These are phyloP conservation scores for Cyclotella choctawhatcheeana DNA, from an alignment of 108 stramenopile genomes.

Conservation along the genomic window DNA sequence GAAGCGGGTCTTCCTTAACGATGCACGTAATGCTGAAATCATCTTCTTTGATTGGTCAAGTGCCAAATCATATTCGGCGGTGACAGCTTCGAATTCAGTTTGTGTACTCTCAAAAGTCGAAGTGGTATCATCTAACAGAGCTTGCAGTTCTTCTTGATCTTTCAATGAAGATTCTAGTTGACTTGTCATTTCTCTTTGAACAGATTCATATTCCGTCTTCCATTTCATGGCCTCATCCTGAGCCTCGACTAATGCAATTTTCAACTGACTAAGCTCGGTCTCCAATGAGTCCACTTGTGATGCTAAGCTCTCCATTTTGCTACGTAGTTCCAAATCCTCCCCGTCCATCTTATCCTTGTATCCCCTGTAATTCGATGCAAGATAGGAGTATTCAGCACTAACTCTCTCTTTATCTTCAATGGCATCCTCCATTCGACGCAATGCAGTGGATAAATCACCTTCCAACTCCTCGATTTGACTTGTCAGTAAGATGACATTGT, in stretches of 20 bases:
- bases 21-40: constrained; percentile 12
- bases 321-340: constrained; percentile 1
- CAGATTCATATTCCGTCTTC: constrained; percentile 21
- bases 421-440: constrained; percentile 18
- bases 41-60: constrained; percentile 18
- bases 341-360: constrained; percentile 24
- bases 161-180: constrained; percentile 4
- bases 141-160: constrained; percentile 16
- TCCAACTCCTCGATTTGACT: constrained; percentile 38
- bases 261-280: neutral
- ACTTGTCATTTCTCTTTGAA: constrained; percentile 15
- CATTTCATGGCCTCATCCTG: constrained; percentile 23
- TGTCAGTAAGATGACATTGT: constrained; percentile 36
- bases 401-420: constrained; percentile 43
- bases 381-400: constrained; percentile 45
- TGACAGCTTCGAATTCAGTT: neutral
- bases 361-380: constrained; percentile 44
- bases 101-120: constrained; percentile 1
- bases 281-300: constrained; percentile 17
- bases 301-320: constrained; percentile 21
- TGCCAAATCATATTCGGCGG: neutral
- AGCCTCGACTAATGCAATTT: constrained; percentile 1
- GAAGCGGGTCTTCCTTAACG: constrained; percentile 27
- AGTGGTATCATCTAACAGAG: constrained; percentile 14
- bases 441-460: constrained; percentile 17